Percentiles rank a stretch among this genome's conserved stretches.
phyloP scores from a whole-genome alignment of 306 rosid genomes.

The Oemleria cerasiformis region DNA sequence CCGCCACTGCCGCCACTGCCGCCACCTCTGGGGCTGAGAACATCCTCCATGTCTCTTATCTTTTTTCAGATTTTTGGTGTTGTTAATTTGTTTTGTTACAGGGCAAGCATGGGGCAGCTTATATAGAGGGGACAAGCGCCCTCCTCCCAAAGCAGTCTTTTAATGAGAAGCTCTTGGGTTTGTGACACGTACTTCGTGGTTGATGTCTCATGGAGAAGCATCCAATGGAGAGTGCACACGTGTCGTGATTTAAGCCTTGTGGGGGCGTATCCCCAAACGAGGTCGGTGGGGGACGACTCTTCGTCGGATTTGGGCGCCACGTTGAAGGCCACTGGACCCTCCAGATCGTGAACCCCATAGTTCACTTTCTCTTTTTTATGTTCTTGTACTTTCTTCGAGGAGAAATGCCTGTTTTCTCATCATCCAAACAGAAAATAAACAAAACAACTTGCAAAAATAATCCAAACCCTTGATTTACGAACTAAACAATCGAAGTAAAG shows the following conservation, averaged over 20 bases:
- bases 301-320: background rate
- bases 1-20: background rate
- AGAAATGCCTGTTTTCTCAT: too few species aligned
- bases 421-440: too few species aligned
- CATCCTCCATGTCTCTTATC: slow-evolving; percentile 27
- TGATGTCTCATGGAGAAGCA: slow-evolving; percentile 4
- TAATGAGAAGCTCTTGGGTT: background rate
- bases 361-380: too few species aligned
- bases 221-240: slow-evolving; percentile 13
- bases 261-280: background rate
- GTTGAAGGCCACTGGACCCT: background rate
- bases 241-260: background rate
- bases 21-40: background rate
- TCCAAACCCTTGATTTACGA: too few species aligned
- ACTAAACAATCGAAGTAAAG: too few species aligned
- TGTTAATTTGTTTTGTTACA: background rate
- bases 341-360: background rate
- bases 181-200: slow-evolving; percentile 22
- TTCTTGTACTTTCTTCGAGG: too few species aligned
- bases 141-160: background rate
- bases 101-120: too few species aligned
- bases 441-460: too few species aligned
- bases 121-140: slow-evolving; percentile 16
- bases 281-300: slow-evolving; percentile 6
- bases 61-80: background rate